Conservation (phyloP, 2,329 filamentous ascomycete genomes). For the Neoscytalidium dimidiatum region DNA sequence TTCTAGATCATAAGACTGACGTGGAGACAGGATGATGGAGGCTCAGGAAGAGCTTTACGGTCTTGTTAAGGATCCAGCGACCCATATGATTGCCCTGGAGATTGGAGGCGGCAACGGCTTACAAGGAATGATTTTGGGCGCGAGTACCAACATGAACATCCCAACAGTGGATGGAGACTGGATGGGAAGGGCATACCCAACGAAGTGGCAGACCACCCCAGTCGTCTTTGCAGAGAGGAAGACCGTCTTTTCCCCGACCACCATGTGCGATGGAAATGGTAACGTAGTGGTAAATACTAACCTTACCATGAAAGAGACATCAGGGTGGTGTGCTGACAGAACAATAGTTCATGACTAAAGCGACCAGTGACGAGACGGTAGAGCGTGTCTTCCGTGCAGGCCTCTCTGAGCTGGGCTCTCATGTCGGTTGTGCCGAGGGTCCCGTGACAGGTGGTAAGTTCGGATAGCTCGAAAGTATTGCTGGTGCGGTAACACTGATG, state of each 20-base stretch:
- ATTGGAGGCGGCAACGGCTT: constrained; percentile 24
- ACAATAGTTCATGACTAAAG: constrained; percentile 35
- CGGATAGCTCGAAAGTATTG: background rate
- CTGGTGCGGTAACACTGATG: background rate
- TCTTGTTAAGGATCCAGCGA: constrained; percentile 35
- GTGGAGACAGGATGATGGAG: constrained; percentile 29
- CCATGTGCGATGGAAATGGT: constrained; percentile 44
- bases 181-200: constrained; percentile 53
- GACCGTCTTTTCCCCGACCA: constrained; percentile 42
- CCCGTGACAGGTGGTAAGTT: constrained; percentile 34
- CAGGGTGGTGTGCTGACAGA: background rate
- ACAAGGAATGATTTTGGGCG: constrained; percentile 40
- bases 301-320: background rate
- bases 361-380: constrained; percentile 39
- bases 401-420: constrained; percentile 38
- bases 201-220: constrained; percentile 46
- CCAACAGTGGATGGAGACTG: constrained; percentile 50
- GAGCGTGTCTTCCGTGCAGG: constrained; percentile 39
- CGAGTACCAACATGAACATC: constrained; percentile 41
- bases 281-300: constrained; percentile 33
- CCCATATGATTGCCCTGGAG: constrained; percentile 24
- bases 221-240: constrained; percentile 44
- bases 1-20: background rate
- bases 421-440: constrained; percentile 38
- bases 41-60: constrained; percentile 39